These are phyloP conservation scores for Cnidoscolus chayamansa DNA, from an alignment of 441 rosid genomes.

Conservation along the genomic window DNA sequence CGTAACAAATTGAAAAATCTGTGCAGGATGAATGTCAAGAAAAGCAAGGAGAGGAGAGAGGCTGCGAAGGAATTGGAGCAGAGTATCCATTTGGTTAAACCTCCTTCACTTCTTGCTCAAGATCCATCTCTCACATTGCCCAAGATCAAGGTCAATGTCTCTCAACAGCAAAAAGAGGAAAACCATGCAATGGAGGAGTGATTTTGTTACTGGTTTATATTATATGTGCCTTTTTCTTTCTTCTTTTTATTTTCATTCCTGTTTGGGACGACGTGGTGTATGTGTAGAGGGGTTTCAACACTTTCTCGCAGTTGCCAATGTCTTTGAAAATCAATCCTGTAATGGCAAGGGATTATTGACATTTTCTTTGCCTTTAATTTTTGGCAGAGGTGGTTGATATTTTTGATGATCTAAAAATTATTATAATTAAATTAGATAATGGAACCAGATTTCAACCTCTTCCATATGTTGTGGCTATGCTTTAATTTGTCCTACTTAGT, in stretches of 20 bases:
- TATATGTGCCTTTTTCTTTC: neutral
- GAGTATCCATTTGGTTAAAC: conserved; percentile 44
- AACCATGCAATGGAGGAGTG: conserved; percentile 77
- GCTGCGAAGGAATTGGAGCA: conserved; percentile 44
- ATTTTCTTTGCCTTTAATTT: no score
- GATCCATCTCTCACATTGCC: conserved; percentile 40
- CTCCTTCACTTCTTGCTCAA: conserved; percentile 40
- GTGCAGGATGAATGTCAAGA: conserved; percentile 55
- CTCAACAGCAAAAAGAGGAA: conserved; percentile 35
- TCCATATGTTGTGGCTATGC: no score
- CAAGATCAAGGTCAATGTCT: conserved; percentile 57
- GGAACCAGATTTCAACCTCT: no score
- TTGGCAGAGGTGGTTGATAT: no score
- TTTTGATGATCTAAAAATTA: no score
- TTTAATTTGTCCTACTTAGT: no score
- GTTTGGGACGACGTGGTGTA: neutral
- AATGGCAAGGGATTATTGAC: no score
- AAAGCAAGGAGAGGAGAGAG: conserved; percentile 34
- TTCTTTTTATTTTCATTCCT: neutral
- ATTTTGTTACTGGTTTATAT: conserved; percentile 4
- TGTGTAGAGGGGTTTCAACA: neutral
- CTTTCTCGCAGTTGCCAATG: neutral
- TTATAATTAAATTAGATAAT: no score
- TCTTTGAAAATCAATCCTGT: no score
- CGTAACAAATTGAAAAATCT: neutral